Conservation (phyloP, 2,329 filamentous ascomycete species). For the Ophiostoma australiae region DNA sequence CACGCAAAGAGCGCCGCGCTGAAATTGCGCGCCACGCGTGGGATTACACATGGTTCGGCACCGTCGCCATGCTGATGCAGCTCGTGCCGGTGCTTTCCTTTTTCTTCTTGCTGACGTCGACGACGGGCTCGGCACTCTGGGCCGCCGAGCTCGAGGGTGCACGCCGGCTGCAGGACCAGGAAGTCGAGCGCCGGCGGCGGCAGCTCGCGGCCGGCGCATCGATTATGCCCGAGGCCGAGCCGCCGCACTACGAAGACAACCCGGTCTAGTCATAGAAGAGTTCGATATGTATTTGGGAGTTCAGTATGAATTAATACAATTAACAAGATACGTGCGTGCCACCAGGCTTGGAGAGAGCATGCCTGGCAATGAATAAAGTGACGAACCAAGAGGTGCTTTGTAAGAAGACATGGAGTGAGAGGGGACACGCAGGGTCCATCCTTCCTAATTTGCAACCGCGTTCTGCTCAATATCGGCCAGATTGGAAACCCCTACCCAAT, state of each 20-base stretch:
- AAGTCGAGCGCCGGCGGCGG: constrained; percentile 16
- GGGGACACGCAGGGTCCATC: too few species aligned
- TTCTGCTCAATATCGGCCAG: background rate
- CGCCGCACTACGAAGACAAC: constrained; percentile 29
- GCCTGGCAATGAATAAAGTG: too few species aligned
- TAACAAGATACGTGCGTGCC: too few species aligned
- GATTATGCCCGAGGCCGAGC: background rate
- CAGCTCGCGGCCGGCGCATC: background rate
- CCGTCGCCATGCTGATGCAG: constrained; percentile 68
- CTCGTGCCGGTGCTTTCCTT: constrained; percentile 89
- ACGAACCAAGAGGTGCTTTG: too few species aligned
- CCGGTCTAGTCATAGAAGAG: constrained; percentile 23
- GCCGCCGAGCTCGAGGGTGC: constrained; percentile 69
- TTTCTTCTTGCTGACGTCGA: constrained; percentile 85
- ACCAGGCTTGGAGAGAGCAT: too few species aligned
- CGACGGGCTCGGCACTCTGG: constrained; percentile 82
- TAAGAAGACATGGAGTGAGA: too few species aligned
- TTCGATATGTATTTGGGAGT: background rate
- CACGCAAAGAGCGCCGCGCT: constrained; percentile 65
- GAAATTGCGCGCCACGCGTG: constrained; percentile 64
- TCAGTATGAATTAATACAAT: too few species aligned
- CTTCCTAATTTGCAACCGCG: too few species aligned
- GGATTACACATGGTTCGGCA: constrained; percentile 93
- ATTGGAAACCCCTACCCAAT: background rate
- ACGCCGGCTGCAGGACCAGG: constrained; percentile 30